A percentile compares a stretch with the other conserved stretches of the same genome.
phyloP scores from a whole-genome alignment of 2,329 filamentous ascomycete genomes.

The Ophiostoma ulmi region DNA sequence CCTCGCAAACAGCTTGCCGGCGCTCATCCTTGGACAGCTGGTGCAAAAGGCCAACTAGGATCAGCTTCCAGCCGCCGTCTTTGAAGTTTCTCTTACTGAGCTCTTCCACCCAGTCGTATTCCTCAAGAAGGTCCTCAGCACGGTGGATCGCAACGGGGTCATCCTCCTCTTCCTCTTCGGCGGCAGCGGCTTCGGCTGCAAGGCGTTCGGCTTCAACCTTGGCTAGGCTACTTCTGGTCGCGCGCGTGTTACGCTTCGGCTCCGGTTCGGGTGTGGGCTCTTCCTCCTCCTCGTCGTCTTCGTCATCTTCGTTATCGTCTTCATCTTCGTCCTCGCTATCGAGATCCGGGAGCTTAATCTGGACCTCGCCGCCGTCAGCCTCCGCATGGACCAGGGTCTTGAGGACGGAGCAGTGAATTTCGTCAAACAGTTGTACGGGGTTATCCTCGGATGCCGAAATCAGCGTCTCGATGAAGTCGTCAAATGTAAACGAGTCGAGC shows the following conservation, averaged over 20 bases:
- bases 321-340: conserved; percentile 66
- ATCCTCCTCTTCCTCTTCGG: conserved; percentile 46
- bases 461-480: conserved; percentile 89
- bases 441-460: conserved; percentile 66
- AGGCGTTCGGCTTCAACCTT: conserved; percentile 71
- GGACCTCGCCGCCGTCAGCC: conserved; percentile 69
- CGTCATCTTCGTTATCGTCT: conserved; percentile 55
- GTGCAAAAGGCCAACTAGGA: conserved; percentile 79
- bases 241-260: conserved; percentile 60
- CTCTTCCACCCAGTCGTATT: conserved; percentile 80
- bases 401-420: conserved; percentile 85
- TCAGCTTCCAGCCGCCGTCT: conserved; percentile 85
- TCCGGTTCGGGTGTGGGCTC: conserved; percentile 71
- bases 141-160: conserved; percentile 54
- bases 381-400: conserved; percentile 78
- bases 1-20: conserved; percentile 67
- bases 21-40: conserved; percentile 74
- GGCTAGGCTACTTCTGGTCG: conserved; percentile 79
- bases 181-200: conserved; percentile 54
- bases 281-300: conserved; percentile 45
- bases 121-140: conserved; percentile 68
- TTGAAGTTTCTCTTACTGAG: conserved; percentile 78
- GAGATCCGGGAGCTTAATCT: conserved; percentile 71
- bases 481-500: conserved; percentile 94
- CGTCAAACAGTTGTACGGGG: conserved; percentile 79